A percentile compares a stretch with the other conserved stretches of the same genome.
Evolutionary conservation across 495 filamentous ascomycete genomes (phyloP).

Genomic region (Penicillium silybi): DNA sequence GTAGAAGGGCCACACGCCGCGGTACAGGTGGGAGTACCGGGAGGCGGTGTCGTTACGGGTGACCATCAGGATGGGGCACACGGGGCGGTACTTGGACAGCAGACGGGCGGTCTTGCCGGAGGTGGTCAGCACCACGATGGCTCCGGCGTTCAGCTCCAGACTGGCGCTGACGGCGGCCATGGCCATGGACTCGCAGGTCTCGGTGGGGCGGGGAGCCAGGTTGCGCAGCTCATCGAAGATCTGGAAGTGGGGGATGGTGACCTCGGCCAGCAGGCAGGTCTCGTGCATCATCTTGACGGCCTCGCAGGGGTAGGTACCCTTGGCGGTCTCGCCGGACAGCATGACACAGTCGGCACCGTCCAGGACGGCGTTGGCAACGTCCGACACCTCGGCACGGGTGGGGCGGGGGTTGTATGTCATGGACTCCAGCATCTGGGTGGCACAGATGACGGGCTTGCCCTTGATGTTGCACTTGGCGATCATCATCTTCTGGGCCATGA

Average conservation of each 20-base stretch:
- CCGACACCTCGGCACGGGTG: conserved; percentile 95
- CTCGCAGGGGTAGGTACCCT: conserved; percentile 90
- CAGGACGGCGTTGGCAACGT: conserved; percentile 96
- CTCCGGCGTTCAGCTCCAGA: conserved; percentile 92
- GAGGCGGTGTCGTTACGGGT: conserved; percentile 80
- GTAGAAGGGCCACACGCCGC: conserved; percentile 94
- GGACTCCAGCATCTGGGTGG: conserved; percentile 90
- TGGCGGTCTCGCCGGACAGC: conserved; percentile 98
- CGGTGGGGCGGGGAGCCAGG: conserved; percentile 73
- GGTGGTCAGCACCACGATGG: conserved; percentile 91
- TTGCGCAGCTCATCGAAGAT: conserved; percentile 92
- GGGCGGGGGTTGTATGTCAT: conserved; percentile 99
- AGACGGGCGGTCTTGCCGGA: conserved; percentile 88
- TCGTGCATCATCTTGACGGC: conserved; percentile 97
- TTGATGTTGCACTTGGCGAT: conserved; percentile 99
- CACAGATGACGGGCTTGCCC: conserved; percentile 96
- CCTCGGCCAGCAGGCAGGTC: conserved; percentile 92
- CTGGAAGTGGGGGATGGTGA: conserved; percentile 92
- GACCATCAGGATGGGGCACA: conserved; percentile 98
- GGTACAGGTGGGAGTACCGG: conserved; percentile 91
- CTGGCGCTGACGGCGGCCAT: conserved; percentile 94
- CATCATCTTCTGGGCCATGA: conserved; percentile 99
- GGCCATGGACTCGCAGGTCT: conserved; percentile 84
- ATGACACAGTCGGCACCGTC: conserved; percentile 99
- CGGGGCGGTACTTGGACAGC: conserved; percentile 95